Evolutionary conservation across 2,329 filamentous ascomycete species (phyloP).

Genomic region (Camptophora hylomeconis): DNA sequence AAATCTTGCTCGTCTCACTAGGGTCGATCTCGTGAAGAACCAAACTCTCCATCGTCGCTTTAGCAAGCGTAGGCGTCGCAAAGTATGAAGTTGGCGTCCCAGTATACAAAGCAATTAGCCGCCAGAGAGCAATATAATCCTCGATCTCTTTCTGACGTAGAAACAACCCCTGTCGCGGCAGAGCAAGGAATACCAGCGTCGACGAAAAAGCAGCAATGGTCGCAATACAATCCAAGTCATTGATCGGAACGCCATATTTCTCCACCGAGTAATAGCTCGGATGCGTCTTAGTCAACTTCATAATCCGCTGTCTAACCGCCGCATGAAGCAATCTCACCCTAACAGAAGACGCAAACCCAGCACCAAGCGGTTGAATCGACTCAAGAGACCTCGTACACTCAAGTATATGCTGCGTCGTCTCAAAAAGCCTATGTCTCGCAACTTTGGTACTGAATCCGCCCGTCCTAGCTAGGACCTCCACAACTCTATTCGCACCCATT

Average conservation of each 20-base stretch:
- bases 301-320: slow-evolving; percentile 50
- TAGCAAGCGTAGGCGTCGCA: slow-evolving; percentile 40
- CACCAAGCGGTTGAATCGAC: slow-evolving; percentile 54
- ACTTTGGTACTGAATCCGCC: slow-evolving; percentile 63
- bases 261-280: slow-evolving; percentile 50
- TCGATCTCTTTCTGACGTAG: slow-evolving; percentile 46
- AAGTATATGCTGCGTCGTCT: slow-evolving; percentile 63
- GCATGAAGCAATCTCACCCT: slow-evolving; percentile 58
- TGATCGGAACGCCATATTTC: slow-evolving; percentile 53
- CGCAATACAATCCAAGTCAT: slow-evolving; percentile 59
- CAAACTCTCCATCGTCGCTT: slow-evolving; percentile 53
- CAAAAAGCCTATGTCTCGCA: slow-evolving; percentile 50
- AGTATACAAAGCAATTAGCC: slow-evolving; percentile 57
- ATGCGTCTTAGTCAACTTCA: slow-evolving; percentile 40
- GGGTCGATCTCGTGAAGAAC: slow-evolving; percentile 30
- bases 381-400: slow-evolving; percentile 54
- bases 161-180: slow-evolving; percentile 60
- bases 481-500: slow-evolving; percentile 52
- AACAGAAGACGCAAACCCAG: slow-evolving; percentile 50
- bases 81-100: slow-evolving; percentile 53
- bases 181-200: slow-evolving; percentile 51
- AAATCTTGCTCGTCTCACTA: slow-evolving; percentile 23
- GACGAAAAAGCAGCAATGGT: slow-evolving; percentile 60
- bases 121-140: slow-evolving; percentile 65
- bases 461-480: slow-evolving; percentile 60